phyloP scores from a whole-genome alignment of 805 yeast genomes.

The Phaffomyces opuntiae region DNA sequence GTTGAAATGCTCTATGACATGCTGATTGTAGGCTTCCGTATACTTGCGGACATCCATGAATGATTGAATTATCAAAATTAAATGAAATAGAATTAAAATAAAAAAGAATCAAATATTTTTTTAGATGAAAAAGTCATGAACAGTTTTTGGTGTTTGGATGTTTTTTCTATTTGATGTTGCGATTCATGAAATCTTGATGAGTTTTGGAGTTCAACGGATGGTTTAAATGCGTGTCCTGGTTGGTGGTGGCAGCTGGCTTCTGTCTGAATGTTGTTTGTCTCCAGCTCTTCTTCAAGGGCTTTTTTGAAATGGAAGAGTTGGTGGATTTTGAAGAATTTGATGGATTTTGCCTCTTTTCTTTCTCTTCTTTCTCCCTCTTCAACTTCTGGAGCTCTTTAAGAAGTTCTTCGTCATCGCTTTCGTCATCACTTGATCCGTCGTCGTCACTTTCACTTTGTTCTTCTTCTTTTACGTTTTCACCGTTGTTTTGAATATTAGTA shows the following conservation, averaged over 20 bases:
- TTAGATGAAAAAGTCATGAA: too few relatives aligned
- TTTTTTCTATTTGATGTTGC: constrained; percentile 6
- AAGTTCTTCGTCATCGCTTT: constrained; percentile 33
- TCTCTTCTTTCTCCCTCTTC: constrained; percentile 24
- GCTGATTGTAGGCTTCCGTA: constrained; percentile 1
- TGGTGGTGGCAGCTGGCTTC: constrained; percentile 15
- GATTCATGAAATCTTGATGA: constrained; percentile 19
- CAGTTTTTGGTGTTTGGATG: constrained; percentile 4
- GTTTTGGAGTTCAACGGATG: constrained; percentile 20
- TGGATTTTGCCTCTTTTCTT: constrained; percentile 14
- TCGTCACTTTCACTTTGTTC: constrained; percentile 29
- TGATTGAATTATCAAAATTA: too few relatives aligned
- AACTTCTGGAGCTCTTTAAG: constrained; percentile 33
- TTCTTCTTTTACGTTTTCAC: constrained; percentile 12
- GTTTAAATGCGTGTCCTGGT: constrained; percentile 25
- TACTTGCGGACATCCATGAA: not conserved
- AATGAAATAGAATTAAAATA: not conserved
- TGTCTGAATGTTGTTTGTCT: constrained; percentile 27
- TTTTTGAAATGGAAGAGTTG: too few relatives aligned
- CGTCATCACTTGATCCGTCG: constrained; percentile 33
- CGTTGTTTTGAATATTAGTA: too few relatives aligned
- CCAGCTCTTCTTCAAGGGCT: constrained; percentile 25
- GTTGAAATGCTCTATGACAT: not conserved
- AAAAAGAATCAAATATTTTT: not conserved
- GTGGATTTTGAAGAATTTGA: constrained; percentile 13